Base-by-base conservation (phyloP, 225 moss, liverwort and hornwort genomes). In the Bryum argenteum region DNA sequence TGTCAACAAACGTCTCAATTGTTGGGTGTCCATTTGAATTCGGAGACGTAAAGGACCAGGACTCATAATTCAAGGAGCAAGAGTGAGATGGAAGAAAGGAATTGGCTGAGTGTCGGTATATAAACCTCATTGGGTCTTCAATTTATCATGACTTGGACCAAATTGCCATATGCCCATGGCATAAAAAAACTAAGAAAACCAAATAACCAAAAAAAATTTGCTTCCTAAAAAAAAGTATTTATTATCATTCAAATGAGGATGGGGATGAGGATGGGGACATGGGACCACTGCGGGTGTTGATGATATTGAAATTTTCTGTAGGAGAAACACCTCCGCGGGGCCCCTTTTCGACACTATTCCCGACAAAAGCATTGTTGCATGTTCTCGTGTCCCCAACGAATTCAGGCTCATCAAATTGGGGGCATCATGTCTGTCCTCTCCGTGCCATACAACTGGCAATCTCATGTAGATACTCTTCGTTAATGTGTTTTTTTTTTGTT, bases 321-420 rank as follows among this genome's bases (percentile, higher is more conserved):
- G 72, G 54, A 72, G 43, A 26, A n/a, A 72, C 1, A 4, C 18
- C 54, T 18, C 12, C 0, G 3, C 24, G 53, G 18, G 50, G 40
- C 12, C 63, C 11, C 42, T 26, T 41, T 64, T 15, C 0, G 3
- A 15, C 64, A 7, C 18, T 44, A 10, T 33, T 33, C 16, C 65
- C 15, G 19, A 73, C 56, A 56, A n/a, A n/a, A 73, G 65, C 64
- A 28, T n/a, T 63, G 63, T 52, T 44, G 72, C 43, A 54, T 55
- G 63, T 64, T 24, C 9, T 33, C 14, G 64, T n/a, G 15, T 52
- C 48, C 7, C 20, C 57, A 18, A 42, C 26, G 44, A 3, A 43
- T 26, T 2, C 24, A 0, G 1, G 43, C 17, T 44, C 33, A 28
- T 55, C 14, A 24, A 63, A 44, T 26, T 26, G 5, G 0, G 33